These are phyloP conservation scores for Colletotrichum sojae DNA, from an alignment of 2,329 filamentous ascomycete genomes.

Conservation along the genomic window DNA sequence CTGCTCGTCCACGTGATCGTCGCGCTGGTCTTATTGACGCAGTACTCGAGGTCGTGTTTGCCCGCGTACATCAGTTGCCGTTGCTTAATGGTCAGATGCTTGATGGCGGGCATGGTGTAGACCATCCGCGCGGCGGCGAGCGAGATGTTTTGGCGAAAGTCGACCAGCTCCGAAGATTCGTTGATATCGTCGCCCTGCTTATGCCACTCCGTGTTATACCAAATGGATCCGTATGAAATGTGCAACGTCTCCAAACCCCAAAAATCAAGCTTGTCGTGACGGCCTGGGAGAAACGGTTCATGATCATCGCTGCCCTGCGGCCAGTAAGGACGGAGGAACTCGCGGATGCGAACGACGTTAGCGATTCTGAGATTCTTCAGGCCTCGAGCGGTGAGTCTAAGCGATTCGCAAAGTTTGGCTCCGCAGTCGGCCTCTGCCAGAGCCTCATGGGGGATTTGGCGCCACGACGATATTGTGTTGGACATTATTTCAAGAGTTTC, in stretches of 20 bases:
- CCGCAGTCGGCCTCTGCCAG: slow-evolving; percentile 42
- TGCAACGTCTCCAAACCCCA: slow-evolving; percentile 38
- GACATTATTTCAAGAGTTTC: slow-evolving; percentile 39
- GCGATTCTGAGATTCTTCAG: slow-evolving; percentile 39
- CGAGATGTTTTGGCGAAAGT: slow-evolving; percentile 44
- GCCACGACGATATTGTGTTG: slow-evolving; percentile 44
- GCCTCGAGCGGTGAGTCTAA: slow-evolving; percentile 37
- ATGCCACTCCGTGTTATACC: slow-evolving; percentile 43
- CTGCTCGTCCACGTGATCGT: slow-evolving; percentile 42
- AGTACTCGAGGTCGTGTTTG: slow-evolving; percentile 43
- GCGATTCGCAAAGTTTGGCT: slow-evolving; percentile 30
- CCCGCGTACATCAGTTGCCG: slow-evolving; percentile 45
- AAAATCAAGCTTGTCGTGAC: slow-evolving; percentile 27
- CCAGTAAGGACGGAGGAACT: slow-evolving; percentile 43
- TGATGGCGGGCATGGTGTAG: slow-evolving; percentile 43
- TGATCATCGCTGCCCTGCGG: slow-evolving; percentile 35
- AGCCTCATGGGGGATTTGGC: slow-evolving; percentile 43
- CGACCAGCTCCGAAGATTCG: slow-evolving; percentile 38
- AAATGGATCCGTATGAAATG: slow-evolving; percentile 43
- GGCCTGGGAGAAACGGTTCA: slow-evolving; percentile 31
- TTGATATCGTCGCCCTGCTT: slow-evolving; percentile 42
- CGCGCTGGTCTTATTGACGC: slow-evolving; percentile 22
- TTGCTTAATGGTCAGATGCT: slow-evolving; percentile 41
- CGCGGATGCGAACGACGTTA: slow-evolving; percentile 42
- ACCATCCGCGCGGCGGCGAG: slow-evolving; percentile 43